These are phyloP conservation scores for Rhizopogon salebrosus DNA, from an alignment of 768 basidiomycete species.

Conservation along the genomic window DNA sequence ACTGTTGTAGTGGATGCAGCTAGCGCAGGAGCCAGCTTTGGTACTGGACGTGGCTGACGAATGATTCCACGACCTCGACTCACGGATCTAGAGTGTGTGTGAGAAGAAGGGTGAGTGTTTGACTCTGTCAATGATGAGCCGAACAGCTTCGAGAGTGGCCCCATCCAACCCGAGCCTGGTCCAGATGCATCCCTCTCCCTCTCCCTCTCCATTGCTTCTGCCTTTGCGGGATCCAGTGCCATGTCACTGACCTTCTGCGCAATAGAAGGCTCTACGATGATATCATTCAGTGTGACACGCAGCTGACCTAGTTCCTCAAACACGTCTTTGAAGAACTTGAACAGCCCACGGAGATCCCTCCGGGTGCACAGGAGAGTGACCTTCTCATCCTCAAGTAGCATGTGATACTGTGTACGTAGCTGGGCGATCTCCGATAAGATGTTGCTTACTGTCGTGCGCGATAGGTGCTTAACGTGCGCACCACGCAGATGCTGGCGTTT, in stretches of 20 bases:
- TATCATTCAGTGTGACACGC: slow-evolving; percentile 79
- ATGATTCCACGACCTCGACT: slow-evolving; percentile 18
- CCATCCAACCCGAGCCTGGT: slow-evolving; percentile 65
- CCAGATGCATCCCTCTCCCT: slow-evolving; percentile 21
- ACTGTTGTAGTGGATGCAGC: slow-evolving; percentile 89
- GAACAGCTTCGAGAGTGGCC: slow-evolving; percentile 81
- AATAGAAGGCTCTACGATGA: slow-evolving; percentile 80
- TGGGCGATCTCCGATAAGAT: slow-evolving; percentile 66
- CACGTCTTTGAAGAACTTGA: slow-evolving; percentile 81
- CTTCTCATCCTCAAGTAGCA: slow-evolving; percentile 71
- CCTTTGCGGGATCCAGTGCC: slow-evolving; percentile 57
- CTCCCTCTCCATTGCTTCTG: slow-evolving; percentile 34
- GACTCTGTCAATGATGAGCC: slow-evolving; percentile 30
- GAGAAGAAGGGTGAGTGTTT: slow-evolving; percentile 7
- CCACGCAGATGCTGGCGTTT: slow-evolving; percentile 86
- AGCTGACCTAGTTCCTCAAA: slow-evolving; percentile 81
- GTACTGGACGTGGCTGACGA: slow-evolving; percentile 47
- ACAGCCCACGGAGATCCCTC: slow-evolving; percentile 74
- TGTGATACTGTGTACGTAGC: slow-evolving; percentile 71
- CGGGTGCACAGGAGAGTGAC: slow-evolving; percentile 57
- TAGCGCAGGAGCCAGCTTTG: slow-evolving; percentile 80
- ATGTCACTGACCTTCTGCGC: slow-evolving; percentile 69
- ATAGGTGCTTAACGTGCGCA: slow-evolving; percentile 83
- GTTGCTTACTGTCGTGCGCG: slow-evolving; percentile 70
- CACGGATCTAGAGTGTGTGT: slow-evolving; percentile 23